These are phyloP conservation scores for Myrica gale DNA, from an alignment of 306 rosid species.

Conservation along the genomic window DNA sequence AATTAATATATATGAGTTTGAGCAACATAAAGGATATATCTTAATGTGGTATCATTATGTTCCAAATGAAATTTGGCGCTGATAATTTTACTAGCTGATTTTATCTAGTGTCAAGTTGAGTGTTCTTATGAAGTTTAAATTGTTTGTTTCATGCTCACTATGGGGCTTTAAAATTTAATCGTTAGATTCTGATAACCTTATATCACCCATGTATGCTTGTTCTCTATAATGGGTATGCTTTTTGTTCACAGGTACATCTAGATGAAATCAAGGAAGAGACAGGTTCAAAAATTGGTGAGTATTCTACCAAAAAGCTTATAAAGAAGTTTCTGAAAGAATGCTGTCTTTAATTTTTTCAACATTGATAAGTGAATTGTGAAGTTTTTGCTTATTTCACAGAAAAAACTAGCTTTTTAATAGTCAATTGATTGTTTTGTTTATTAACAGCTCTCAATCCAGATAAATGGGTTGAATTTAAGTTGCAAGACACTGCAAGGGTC, in stretches of 20 bases:
- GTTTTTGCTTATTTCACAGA: neutral
- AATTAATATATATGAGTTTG: neutral
- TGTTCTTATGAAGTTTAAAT: neutral
- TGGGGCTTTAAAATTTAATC: neutral
- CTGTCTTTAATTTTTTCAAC: neutral
- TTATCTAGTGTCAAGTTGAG: neutral
- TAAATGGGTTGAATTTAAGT: conserved; percentile 77
- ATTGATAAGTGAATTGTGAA: neutral
- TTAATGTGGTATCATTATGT: neutral
- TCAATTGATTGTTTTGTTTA: conserved; percentile 9
- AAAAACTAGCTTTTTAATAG: neutral
- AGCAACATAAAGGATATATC: neutral
- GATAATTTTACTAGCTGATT: neutral
- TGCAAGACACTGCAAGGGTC: conserved; percentile 90
- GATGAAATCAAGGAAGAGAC: conserved; percentile 44
- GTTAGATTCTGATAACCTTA: neutral
- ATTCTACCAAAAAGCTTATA: conserved; percentile 7
- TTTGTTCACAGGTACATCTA: conserved; percentile 47
- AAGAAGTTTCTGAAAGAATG: neutral
- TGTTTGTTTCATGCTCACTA: neutral
- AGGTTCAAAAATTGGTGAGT: conserved; percentile 52
- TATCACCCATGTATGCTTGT: neutral
- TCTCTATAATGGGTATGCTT: neutral
- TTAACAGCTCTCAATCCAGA: conserved; percentile 68
- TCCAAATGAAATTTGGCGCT: neutral